Evolutionary conservation across 495 filamentous ascomycete species (phyloP), one percentile per base, ranked within the genome.

Genomic region (Penicillium mononematosum): DNA sequence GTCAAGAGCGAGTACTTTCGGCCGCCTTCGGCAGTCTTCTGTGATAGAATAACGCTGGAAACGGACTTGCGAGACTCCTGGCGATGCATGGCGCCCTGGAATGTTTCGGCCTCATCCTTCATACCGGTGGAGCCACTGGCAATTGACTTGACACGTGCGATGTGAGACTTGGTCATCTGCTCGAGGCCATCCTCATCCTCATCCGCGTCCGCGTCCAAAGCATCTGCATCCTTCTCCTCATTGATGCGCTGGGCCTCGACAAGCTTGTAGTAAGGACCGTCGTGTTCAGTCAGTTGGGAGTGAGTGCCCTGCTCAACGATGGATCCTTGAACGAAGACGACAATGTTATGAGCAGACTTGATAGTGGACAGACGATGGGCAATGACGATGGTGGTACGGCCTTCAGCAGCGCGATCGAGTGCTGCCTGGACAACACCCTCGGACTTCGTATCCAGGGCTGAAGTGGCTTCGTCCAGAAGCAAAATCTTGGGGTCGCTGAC

Each of bases 401-500:
- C 94, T 60, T 88, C 81, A 12, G 92, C 83, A 38, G 91, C 94
- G 45, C 81, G 86, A 62, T 97, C 92, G 20, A 98, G 80, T 17
- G 94, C 94, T 41, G 89, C 89, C 73, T 98, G 94, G 0, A 98
- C 94, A 5, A 96, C 89, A 32, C 90, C 91, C 74, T 98, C 94
- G 14, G 90, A 92, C 66, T 92, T 94, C 47, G 94, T 96, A 70
- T 98, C 94, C n/a, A 98, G 79, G 2, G 92, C 92, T 29, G 87
- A 90, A 2, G 94, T 98, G 20, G 94, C 94, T 72, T 98, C 94
- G 64, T 98, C 94, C 16, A 98, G 84, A 3, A 98, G 76, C 1
- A 98, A 79, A 64, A 98, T 91, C 76, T 94, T 95, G n/a, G 94
- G 94, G 67, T 98, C 88, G 45, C 86, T 90, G 27, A 98, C 90